Conservation (phyloP, 306 rosid species). For the Malus sylvestris region DNA sequence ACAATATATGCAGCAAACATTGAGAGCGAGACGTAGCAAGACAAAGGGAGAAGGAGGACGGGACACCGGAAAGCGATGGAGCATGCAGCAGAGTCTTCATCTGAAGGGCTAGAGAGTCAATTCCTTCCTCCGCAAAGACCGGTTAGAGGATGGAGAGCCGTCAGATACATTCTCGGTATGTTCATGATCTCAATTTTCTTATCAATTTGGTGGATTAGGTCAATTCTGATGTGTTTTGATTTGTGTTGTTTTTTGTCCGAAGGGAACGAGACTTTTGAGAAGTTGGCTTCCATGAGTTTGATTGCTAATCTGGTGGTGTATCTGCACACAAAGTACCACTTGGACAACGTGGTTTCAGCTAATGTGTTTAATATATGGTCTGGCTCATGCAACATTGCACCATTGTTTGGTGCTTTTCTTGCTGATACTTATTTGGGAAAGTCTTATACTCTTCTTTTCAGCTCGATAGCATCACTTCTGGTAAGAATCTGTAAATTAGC, state of each 20-base stretch:
- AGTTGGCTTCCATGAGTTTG: slow-evolving; percentile 64
- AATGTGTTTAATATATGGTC: slow-evolving; percentile 51
- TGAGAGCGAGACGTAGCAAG: background rate
- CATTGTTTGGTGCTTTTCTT: background rate
- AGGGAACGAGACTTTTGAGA: slow-evolving; percentile 74
- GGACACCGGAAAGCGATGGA: slow-evolving; percentile 1
- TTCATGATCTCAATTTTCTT: background rate
- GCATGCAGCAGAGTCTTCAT: slow-evolving; percentile 8
- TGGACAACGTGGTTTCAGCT: slow-evolving; percentile 35
- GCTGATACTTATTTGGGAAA: slow-evolving; percentile 28
- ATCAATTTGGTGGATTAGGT: background rate
- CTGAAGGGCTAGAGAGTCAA: slow-evolving; percentile 7
- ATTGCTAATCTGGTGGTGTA: slow-evolving; percentile 44
- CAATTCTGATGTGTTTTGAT: background rate
- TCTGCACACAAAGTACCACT: slow-evolving; percentile 46
- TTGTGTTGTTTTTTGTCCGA: background rate
- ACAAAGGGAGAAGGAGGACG: background rate
- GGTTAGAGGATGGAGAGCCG: slow-evolving; percentile 49
- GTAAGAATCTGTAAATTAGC: slow-evolving; percentile 10
- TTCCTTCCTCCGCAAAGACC: slow-evolving; percentile 8
- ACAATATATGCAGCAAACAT: background rate
- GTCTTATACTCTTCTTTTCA: slow-evolving; percentile 34
- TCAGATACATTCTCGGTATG: slow-evolving; percentile 41
- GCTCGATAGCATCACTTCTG: slow-evolving; percentile 40
- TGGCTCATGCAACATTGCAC: slow-evolving; percentile 49